Evolutionary conservation across 148 eudicot species (phyloP).

Genomic region (Tetragonia tetragonoides): DNA sequence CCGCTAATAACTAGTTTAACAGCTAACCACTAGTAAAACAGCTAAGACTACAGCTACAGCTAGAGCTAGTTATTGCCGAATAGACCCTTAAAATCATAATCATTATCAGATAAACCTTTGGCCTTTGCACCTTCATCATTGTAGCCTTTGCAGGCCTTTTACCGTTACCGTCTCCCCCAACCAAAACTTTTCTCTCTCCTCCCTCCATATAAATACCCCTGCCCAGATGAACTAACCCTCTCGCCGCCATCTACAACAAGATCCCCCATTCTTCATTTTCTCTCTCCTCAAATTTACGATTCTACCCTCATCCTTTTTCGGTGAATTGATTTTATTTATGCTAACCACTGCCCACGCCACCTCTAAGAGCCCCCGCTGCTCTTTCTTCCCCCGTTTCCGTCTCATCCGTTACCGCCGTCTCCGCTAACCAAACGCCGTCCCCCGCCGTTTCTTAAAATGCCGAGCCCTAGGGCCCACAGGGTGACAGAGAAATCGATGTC

Average conservation of each 20-base stretch:
- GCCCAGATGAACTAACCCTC: background rate
- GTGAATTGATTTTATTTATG: slow-evolving; percentile 18
- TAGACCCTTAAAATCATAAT: no score
- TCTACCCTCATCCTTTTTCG: no score
- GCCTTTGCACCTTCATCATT: background rate
- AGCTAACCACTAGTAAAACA: no score
- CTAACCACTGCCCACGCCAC: slow-evolving; percentile 20
- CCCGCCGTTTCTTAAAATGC: slow-evolving; percentile 25
- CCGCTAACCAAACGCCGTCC: background rate
- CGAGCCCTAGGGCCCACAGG: slow-evolving; percentile 37
- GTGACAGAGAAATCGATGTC: slow-evolving; percentile 46
- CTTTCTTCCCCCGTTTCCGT: background rate
- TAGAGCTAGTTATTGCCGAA: no score
- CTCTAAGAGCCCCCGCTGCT: slow-evolving; percentile 30
- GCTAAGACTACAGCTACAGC: no score
- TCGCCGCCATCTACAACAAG: background rate
- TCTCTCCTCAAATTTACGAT: no score
- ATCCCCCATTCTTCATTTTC: background rate
- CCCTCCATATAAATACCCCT: slow-evolving; percentile 7
- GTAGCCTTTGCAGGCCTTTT: background rate
- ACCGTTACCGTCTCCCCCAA: background rate
- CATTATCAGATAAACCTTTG: no score
- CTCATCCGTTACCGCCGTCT: background rate
- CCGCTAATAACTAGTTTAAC: no score
- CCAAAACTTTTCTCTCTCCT: background rate